Evolutionary conservation across 371 early-diverging fungal genomes (phyloP).

Genomic region (Mortierella sp.): DNA sequence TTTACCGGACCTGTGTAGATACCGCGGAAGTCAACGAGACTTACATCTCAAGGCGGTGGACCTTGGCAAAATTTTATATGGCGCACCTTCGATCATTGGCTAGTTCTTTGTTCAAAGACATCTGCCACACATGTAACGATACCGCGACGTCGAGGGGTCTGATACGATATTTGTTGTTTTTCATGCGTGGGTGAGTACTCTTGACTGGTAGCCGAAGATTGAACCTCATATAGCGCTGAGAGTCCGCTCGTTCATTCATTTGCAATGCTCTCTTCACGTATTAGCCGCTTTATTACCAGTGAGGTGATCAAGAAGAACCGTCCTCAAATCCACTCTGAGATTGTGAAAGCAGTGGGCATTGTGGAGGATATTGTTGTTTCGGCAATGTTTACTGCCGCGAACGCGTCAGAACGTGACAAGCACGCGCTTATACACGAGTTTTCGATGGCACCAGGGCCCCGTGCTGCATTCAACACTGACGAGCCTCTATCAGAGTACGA

Average conservation of each 20-base stretch:
- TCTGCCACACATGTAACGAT: conserved; percentile 12
- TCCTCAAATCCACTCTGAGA: conserved; percentile 24
- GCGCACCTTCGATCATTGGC: conserved; percentile 14
- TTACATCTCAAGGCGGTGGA: conserved; percentile 22
- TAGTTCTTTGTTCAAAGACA: conserved; percentile 13
- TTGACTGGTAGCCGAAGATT: too few species aligned
- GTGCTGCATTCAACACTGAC: background rate
- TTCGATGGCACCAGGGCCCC: conserved; percentile 19
- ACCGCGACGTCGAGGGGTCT: conserved; percentile 13
- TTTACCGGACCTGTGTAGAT: conserved; percentile 10
- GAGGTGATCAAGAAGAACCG: conserved; percentile 13
- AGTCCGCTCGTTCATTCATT: too few species aligned
- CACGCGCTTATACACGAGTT: conserved; percentile 23
- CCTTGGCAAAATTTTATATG: conserved; percentile 28
- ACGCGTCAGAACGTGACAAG: conserved; percentile 15
- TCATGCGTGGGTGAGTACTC: conserved; percentile 25
- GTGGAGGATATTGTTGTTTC: conserved; percentile 31
- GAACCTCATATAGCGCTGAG: too few species aligned
- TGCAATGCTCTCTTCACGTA: background rate
- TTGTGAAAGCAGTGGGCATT: conserved; percentile 22
- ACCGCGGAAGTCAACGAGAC: conserved; percentile 4
- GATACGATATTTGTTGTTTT: conserved; percentile 26
- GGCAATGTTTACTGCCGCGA: conserved; percentile 6
- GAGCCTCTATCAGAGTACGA: conserved; percentile 28
- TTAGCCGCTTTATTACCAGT: conserved; percentile 33